A percentile compares a stretch with the other conserved stretches of the same genome.
These are phyloP conservation scores for Trebouxia sp. DNA, from an alignment of 139 green algal species.

Conservation along the genomic window DNA sequence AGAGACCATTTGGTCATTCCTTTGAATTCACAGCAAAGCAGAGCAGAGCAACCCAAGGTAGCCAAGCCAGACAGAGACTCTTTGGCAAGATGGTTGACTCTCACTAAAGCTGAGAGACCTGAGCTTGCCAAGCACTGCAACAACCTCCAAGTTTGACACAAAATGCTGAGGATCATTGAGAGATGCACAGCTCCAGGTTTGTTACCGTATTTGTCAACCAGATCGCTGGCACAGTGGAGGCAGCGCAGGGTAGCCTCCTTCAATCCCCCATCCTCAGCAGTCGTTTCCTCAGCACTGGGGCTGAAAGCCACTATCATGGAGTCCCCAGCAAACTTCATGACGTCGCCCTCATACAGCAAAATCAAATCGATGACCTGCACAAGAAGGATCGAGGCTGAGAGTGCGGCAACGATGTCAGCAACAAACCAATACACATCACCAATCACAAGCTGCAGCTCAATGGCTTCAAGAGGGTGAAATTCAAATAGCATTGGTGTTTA, in stretches of 20 bases:
- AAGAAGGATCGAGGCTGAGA: too few species aligned
- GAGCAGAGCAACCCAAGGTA: too few species aligned
- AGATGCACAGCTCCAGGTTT: background rate
- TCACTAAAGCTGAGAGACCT: too few species aligned
- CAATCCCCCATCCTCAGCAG: slow-evolving; percentile 49
- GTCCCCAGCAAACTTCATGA: slow-evolving; percentile 87
- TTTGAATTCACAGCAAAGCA: too few species aligned
- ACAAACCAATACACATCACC: too few species aligned
- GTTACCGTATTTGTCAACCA: slow-evolving; percentile 27
- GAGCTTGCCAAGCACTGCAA: too few species aligned
- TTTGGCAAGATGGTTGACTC: too few species aligned
- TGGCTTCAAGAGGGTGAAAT: too few species aligned
- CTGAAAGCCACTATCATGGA: slow-evolving; percentile 79
- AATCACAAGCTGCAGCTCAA: too few species aligned
- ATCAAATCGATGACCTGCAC: slow-evolving; percentile 72
- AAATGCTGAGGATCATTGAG: background rate
- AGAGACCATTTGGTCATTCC: too few species aligned
- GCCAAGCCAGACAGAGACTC: too few species aligned
- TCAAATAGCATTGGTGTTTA: background rate
- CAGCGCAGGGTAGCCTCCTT: slow-evolving; percentile 50
- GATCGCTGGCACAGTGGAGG: slow-evolving; percentile 51
- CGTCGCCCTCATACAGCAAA: slow-evolving; percentile 68
- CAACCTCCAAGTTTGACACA: background rate
- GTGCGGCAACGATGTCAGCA: too few species aligned
- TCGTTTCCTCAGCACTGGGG: slow-evolving; percentile 43